Base-by-base conservation (phyloP, 768 basidiomycete species). In the Calocybe gangraenosa region DNA sequence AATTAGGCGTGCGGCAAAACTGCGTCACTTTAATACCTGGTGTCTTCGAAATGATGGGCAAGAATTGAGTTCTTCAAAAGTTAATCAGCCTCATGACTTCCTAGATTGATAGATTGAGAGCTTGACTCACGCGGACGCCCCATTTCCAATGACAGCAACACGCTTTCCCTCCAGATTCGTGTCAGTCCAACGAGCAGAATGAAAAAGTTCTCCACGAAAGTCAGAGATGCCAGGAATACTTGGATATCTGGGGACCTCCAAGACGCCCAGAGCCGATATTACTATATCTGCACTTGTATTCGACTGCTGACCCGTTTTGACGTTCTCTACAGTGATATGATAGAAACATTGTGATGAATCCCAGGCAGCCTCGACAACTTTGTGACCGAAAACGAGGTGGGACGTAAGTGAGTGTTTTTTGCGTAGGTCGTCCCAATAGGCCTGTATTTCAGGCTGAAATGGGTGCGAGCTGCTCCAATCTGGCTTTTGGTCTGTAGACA, bases 81-180 rank as follows among this genome's bases (percentile, higher is more conserved):
- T n/a, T 18, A 20, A 22, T 23, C 2, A 9, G 19, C 8, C 11
- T 28, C 5, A 37, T 23, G 17, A 30, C 17, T 28, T 40, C 42
- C 53, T 40, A 10, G 63, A 50, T n/a, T n/a, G n/a, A n/a, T n/a
- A n/a, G n/a, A n/a, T n/a, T n/a, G n/a, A n/a, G n/a, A 14, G 51
- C 14, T 36, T 48, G n/a, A 63, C 69, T 36, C 51, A 79, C 70
- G 72, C 78, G 23, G 76, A 76, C 31, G 71, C 69, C 1, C 76
- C 81, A 50, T 78, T 80, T 7, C 81, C 82, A 48, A 82, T 69
- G 4, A 84, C 73, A 1, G 73, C 80, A 5, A 84, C 70, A 8
- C 64, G 63, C 56, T 79, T 79, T 6, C 65, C 65, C 7, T 55
- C 54, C 18, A 82, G 59, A 9, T 69, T 61, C 3, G 70, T 61